A percentile compares a stretch with the other conserved stretches of the same genome.
Evolutionary conservation across 2,329 filamentous ascomycete genomes (phyloP).

Genomic region (Stagonosporopsis chrysanthemi): DNA sequence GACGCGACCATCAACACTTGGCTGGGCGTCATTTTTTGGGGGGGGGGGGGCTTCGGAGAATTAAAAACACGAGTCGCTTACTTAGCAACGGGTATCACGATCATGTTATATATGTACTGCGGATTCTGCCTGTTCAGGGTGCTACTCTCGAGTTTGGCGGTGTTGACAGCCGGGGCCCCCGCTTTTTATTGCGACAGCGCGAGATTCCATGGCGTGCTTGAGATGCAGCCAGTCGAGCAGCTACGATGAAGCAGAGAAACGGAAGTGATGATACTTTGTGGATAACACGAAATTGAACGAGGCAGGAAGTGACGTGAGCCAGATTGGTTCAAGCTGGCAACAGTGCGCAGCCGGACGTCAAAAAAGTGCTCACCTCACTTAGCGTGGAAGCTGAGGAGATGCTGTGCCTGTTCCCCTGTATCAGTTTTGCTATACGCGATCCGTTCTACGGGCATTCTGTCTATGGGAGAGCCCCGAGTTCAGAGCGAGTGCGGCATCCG

Average conservation of each 20-base stretch:
- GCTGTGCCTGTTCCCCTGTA: background rate
- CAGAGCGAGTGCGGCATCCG: too few relatives aligned
- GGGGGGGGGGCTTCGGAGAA: background rate
- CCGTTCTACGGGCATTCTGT: too few relatives aligned
- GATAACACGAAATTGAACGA: background rate
- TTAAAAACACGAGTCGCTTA: background rate
- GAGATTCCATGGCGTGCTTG: conserved; percentile 11
- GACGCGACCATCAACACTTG: conserved; percentile 18
- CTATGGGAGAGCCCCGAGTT: too few relatives aligned
- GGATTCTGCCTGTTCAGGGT: too few relatives aligned
- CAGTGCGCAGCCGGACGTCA: background rate
- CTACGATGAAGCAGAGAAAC: background rate
- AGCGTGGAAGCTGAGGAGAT: background rate
- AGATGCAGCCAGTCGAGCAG: background rate
- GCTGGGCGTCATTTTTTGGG: conserved; percentile 12
- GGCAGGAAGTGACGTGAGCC: background rate
- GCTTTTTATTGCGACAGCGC: conserved; percentile 15
- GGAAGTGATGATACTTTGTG: background rate
- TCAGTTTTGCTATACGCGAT: background rate
- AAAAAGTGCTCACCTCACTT: background rate
- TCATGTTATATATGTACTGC: background rate
- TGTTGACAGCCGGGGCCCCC: conserved; percentile 2
- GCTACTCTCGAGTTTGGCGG: background rate
- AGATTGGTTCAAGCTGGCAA: background rate
- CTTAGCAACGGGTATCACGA: background rate